Conservation (phyloP, 2,329 filamentous ascomycete genomes). For the Xylariaceae sp. region DNA sequence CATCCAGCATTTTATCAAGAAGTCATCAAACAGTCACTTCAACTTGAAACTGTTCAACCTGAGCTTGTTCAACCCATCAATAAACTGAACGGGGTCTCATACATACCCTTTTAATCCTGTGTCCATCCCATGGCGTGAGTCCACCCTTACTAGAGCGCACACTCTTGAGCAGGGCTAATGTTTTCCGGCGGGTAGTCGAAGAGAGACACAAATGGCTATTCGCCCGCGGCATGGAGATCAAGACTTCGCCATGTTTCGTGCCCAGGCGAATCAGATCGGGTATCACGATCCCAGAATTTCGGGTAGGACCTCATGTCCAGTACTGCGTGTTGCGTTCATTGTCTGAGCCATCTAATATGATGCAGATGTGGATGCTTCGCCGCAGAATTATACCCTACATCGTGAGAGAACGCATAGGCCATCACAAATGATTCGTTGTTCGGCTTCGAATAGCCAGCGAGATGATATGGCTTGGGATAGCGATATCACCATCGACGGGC, state of each 20-base stretch:
- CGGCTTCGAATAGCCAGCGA: slow-evolving; percentile 1
- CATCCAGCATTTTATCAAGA: slow-evolving; percentile 18
- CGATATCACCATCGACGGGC: not conserved
- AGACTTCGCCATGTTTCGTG: slow-evolving; percentile 4
- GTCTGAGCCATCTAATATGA: slow-evolving; percentile 4
- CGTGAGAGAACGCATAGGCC: slow-evolving; percentile 6
- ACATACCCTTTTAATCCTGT: slow-evolving; percentile 16
- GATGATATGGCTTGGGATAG: not conserved
- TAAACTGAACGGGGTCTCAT: slow-evolving; percentile 10
- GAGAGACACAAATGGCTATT: slow-evolving; percentile 1
- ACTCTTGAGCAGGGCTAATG: slow-evolving; percentile 9
- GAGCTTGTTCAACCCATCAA: slow-evolving; percentile 17
- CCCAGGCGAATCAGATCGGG: not conserved
- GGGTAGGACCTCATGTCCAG: slow-evolving; percentile 9
- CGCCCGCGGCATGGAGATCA: slow-evolving; percentile 3
- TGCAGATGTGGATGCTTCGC: slow-evolving; percentile 9
- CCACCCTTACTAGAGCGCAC: slow-evolving; percentile 2
- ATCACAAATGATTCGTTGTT: not conserved
- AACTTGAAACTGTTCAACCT: slow-evolving; percentile 3
- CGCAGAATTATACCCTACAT: slow-evolving; percentile 1
- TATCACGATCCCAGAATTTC: slow-evolving; percentile 4
- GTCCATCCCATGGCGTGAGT: slow-evolving; percentile 19
- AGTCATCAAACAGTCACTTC: slow-evolving; percentile 12
- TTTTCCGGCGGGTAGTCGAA: slow-evolving; percentile 11
- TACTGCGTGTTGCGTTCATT: slow-evolving; percentile 1